Evolutionary conservation across 139 green algal genomes (phyloP), one percentile per base, ranked within the genome.

Genomic region (Tetradesmus obliquus): DNA sequence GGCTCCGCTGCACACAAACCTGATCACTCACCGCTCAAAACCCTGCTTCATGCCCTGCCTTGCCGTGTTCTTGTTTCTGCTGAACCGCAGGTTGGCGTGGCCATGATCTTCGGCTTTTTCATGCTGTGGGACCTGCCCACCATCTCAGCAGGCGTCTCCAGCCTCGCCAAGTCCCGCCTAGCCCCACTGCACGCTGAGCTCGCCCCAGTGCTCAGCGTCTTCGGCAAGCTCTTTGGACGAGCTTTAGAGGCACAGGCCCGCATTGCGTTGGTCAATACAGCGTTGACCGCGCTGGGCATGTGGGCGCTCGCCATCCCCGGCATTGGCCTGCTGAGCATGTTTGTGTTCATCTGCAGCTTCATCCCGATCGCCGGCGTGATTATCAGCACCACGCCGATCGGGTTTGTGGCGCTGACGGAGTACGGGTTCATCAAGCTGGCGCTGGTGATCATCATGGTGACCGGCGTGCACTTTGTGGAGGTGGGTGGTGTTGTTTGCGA

Each of bases 361-460:
- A 94, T 97, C 51, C 97, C 97, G 88, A 97, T 99, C 66, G 97
- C 97, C 6, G 97, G 97, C n/a, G 95, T 97, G 84, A 96, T 99
- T 94, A 97, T 99, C 66, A 98, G 96, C 71, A 99, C 97, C 24
- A 92, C 98, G 1, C 98, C 98, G 83, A 99, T 99, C 57, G 93
- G 93, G 24, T 96, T 96, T 88, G 94, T 96, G 72, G 94, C 94
- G 7, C 91, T 96, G 10, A 96, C 94, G 20, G 94, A 96, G 89
- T 99, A 99, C 92, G 98, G 98, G 71, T 99, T 99, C 90, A 94
- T 96, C n/a, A 98, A 98, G 95, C 95, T 99, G 89, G 96, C 94
- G 15, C 94, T 99, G n/a, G 94, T 98, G 5, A 95, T 99, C 45
- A 24, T 97, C 2, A 98, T 99, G 97, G 97, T 99, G 32, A 95